Evolutionary conservation across 2,329 filamentous ascomycete species (phyloP).

Genomic region (Lecanicillium sp.): DNA sequence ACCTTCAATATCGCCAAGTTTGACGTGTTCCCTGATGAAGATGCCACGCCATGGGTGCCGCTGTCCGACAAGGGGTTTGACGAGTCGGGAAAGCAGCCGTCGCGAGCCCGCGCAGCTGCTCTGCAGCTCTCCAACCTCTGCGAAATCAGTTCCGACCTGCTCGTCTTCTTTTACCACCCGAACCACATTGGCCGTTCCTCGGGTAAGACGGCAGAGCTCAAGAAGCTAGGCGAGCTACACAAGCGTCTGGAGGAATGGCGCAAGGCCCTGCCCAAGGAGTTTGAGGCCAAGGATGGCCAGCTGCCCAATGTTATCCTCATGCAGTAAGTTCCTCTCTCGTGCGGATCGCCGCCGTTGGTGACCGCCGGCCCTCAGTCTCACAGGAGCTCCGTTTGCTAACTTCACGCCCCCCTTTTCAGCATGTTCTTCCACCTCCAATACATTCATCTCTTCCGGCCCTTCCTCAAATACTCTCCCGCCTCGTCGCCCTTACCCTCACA

Average conservation of each 20-base stretch:
- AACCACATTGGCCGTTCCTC: conserved; percentile 53
- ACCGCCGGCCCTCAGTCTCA: too few species aligned
- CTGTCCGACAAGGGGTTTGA: conserved; percentile 80
- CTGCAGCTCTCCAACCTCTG: conserved; percentile 77
- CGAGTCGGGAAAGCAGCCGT: conserved; percentile 66
- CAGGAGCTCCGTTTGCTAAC: too few species aligned
- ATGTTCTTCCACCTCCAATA: conserved; percentile 98
- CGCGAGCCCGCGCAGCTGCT: conserved; percentile 73
- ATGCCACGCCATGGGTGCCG: conserved; percentile 77
- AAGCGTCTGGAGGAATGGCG: conserved; percentile 86
- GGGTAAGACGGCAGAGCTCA: conserved; percentile 77
- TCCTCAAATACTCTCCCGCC: conserved; percentile 78
- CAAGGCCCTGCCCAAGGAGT: conserved; percentile 71
- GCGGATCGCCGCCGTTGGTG: too few species aligned
- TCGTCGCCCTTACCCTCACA: conserved; percentile 78
- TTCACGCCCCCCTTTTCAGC: too few species aligned
- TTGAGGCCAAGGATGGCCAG: conserved; percentile 84
- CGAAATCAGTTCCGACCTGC: conserved; percentile 87
- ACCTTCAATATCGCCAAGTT: conserved; percentile 81
- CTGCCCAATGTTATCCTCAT: conserved; percentile 71
- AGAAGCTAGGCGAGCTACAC: conserved; percentile 87
- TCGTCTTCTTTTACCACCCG: conserved; percentile 88
- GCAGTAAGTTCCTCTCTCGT: conserved; percentile 64
- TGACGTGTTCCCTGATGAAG: conserved; percentile 85
- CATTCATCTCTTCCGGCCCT: conserved; percentile 91